Conservation (phyloP, 2,329 filamentous ascomycete species). For the Myrmaecium sp. region DNA sequence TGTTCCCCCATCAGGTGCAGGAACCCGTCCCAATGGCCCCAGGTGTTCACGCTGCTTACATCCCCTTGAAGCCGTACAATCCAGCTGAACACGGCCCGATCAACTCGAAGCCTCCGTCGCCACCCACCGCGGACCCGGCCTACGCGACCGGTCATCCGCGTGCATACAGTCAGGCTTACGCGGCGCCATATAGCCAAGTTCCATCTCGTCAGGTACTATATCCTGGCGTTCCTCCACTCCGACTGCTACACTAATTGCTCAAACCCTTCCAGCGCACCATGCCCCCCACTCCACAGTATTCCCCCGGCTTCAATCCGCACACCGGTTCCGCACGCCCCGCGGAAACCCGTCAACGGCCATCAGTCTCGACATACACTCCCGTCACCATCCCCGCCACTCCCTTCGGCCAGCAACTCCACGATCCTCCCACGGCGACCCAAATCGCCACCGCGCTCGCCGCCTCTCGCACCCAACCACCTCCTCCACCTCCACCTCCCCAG, state of each 20-base stretch:
- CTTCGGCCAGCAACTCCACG: no score
- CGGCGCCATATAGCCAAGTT: constrained; percentile 10
- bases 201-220: constrained; percentile 20
- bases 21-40: constrained; percentile 2
- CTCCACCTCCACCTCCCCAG: no score
- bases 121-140: constrained; percentile 10
- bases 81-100: constrained; percentile 11
- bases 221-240: constrained; percentile 14
- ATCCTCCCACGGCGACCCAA: no score
- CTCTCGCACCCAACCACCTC: no score
- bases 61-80: constrained; percentile 12
- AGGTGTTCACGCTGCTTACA: constrained; percentile 2
- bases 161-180: constrained; percentile 12
- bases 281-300: no score
- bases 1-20: constrained; percentile 7
- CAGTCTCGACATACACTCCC: no score
- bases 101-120: constrained; percentile 10
- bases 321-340: no score
- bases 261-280: no score
- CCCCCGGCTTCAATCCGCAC: no score
- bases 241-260: constrained; percentile 11
- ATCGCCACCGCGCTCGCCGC: no score
- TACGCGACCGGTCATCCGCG: constrained; percentile 10
- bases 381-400: no score
- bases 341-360: no score